phyloP scores from a whole-genome alignment of 2,329 filamentous ascomycete genomes.

The Tolypocladium capitatum region DNA sequence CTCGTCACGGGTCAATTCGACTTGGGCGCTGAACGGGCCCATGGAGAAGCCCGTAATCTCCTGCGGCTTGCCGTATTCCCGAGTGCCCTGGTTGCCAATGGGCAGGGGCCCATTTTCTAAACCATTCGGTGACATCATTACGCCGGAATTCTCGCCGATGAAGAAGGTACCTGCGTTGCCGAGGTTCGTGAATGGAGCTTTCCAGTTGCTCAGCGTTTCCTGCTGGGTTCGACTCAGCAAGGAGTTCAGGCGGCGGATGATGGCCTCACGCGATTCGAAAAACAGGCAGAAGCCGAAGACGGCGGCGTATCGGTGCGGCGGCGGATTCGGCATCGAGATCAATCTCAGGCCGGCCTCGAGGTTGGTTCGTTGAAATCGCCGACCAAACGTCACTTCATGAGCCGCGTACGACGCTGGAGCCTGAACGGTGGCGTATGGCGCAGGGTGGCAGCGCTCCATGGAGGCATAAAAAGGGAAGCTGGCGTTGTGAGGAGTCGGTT shows the following conservation, averaged over 20 bases:
- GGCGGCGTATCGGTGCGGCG: constrained; percentile 33
- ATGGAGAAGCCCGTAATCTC: constrained; percentile 20
- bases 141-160: constrained; percentile 8
- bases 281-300: constrained; percentile 59
- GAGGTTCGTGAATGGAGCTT: constrained; percentile 49
- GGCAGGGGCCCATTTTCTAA: constrained; percentile 3
- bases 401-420: constrained; percentile 43
- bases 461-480: constrained; percentile 32
- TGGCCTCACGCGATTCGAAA: constrained; percentile 38
- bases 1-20: constrained; percentile 27
- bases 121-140: background rate
- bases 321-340: constrained; percentile 34
- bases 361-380: constrained; percentile 53
- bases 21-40: constrained; percentile 32
- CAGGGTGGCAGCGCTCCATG: constrained; percentile 6
- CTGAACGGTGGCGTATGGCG: constrained; percentile 23
- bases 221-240: constrained; percentile 18
- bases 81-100: constrained; percentile 25
- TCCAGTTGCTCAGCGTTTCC: constrained; percentile 42
- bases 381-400: constrained; percentile 54
- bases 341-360: constrained; percentile 50
- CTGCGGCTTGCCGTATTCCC: constrained; percentile 10
- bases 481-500: constrained; percentile 38
- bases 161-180: constrained; percentile 59
- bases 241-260: constrained; percentile 26